Evolutionary conservation across 169 alveolate genomes (phyloP), one percentile per base, ranked within the genome.

Genomic region (Babesia sp.): DNA sequence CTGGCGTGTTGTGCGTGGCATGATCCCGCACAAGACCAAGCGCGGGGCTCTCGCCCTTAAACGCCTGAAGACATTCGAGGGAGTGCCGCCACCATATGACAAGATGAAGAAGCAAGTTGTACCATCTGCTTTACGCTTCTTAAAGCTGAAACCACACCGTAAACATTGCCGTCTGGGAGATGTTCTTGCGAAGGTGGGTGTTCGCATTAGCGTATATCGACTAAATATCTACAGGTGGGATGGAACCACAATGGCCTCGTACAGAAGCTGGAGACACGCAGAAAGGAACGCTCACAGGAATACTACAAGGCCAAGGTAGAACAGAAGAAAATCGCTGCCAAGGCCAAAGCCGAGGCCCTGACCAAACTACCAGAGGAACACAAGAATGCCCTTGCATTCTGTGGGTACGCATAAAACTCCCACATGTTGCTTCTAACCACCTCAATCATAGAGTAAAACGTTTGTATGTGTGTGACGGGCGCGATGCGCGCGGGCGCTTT

Each of bases 1-100:
- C 90, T 96, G 98, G 98, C 95, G 99, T 86, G 93, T 95, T 57
- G 96, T 97, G 60, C 95, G 99, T 59, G 99, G 99, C 67, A 98
- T 98, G 99, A 80, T 97, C 63, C 99, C 99, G 20, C 99, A 97
- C 88, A 97, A 97, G 90, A 96, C 99, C 29, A 91, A 97, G 71
- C 93, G 98, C 69, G 99, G 99, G 42, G 95, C 96, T 71, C 94
- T 95, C 57, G 99, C 99, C 45, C 91, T 98, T 59, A 95, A 90
- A 45, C 91, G 97, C 60, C 92, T 98, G 39, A 96, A 94, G 91
- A 94, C 94, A 37, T 92, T 91, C 85, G 98, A 95, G 64, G 99
- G 99, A 44, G 90, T 95, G 71, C 99, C 99, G 37, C 86, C 93
- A 37, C 98, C 98, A 34, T 96, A 93, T 71, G 98, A 96, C 83